These are phyloP conservation scores for Syzygium aqueum DNA, from an alignment of 345 rosid genomes.

Conservation along the genomic window DNA sequence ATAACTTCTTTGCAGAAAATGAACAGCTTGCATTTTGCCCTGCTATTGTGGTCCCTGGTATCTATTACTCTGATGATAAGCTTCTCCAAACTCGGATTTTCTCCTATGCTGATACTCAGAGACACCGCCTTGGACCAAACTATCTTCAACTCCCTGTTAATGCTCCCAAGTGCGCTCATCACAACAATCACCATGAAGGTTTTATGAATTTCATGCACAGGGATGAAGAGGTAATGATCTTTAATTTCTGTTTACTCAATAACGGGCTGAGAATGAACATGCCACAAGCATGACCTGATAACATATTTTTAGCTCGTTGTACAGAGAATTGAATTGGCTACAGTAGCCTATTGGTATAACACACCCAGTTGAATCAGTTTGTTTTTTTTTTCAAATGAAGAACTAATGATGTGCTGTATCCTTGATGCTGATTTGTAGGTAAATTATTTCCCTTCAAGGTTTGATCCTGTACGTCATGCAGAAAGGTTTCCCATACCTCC, in stretches of 20 bases:
- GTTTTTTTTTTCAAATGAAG: background rate
- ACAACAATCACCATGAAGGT: slow-evolving; percentile 92
- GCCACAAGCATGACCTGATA: background rate
- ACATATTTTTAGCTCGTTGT: background rate
- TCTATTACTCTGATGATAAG: slow-evolving; percentile 87
- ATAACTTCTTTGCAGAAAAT: slow-evolving; percentile 92
- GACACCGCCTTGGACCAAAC: slow-evolving; percentile 98
- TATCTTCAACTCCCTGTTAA: slow-evolving; percentile 85
- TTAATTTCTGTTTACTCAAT: background rate
- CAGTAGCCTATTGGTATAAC: background rate
- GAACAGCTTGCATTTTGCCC: slow-evolving; percentile 97
- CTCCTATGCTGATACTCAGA: slow-evolving; percentile 91
- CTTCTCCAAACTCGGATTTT: slow-evolving; percentile 80
- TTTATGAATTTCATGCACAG: slow-evolving; percentile 90
- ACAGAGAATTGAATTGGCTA: background rate
- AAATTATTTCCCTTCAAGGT: slow-evolving; percentile 91
- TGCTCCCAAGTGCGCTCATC: slow-evolving; percentile 90
- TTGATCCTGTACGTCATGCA: slow-evolving; percentile 66
- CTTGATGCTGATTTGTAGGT: slow-evolving; percentile 35
- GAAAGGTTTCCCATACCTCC: slow-evolving; percentile 49
- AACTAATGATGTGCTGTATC: background rate
- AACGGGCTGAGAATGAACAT: background rate
- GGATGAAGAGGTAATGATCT: slow-evolving; percentile 75
- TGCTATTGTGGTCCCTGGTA: slow-evolving; percentile 86
- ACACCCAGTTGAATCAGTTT: background rate